These are phyloP conservation scores for Diospyros lotus DNA, from an alignment of 148 eudicot species.

Conservation along the genomic window DNA sequence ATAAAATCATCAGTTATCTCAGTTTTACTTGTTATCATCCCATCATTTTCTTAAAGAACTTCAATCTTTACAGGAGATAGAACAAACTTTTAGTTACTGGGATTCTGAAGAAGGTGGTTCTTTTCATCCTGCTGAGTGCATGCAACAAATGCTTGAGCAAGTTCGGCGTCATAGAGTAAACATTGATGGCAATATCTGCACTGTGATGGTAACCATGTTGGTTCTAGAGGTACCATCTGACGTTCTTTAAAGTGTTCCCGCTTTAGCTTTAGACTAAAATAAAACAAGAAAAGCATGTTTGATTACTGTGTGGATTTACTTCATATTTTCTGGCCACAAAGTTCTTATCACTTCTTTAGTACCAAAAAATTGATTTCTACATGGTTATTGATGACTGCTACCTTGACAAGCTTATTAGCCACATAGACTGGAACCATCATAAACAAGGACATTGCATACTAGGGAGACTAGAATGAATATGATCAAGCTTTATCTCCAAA, in stretches of 20 bases:
- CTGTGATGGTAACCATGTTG: constrained; percentile 82
- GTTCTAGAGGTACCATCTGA: constrained; percentile 63
- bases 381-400: too few species aligned
- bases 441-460: too few species aligned
- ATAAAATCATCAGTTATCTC: neutral
- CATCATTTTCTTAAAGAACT: neutral
- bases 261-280: neutral
- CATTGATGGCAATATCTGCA: constrained; percentile 72
- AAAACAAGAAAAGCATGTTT: too few species aligned
- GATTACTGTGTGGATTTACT: too few species aligned
- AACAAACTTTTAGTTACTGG: constrained; percentile 55
- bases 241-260: constrained; percentile 1
- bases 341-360: too few species aligned
- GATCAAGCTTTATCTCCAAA: too few species aligned
- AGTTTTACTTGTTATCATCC: constrained; percentile 3
- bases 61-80: constrained; percentile 51
- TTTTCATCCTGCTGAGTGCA: constrained; percentile 73
- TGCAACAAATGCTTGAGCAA: constrained; percentile 76
- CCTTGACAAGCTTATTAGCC: too few species aligned
- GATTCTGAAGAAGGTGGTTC: constrained; percentile 41
- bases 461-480: too few species aligned
- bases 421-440: too few species aligned
- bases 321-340: too few species aligned
- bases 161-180: constrained; percentile 78
- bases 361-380: too few species aligned